Conservation (phyloP, 495 filamentous ascomycete genomes). For the Penicillium riverlandense region DNA sequence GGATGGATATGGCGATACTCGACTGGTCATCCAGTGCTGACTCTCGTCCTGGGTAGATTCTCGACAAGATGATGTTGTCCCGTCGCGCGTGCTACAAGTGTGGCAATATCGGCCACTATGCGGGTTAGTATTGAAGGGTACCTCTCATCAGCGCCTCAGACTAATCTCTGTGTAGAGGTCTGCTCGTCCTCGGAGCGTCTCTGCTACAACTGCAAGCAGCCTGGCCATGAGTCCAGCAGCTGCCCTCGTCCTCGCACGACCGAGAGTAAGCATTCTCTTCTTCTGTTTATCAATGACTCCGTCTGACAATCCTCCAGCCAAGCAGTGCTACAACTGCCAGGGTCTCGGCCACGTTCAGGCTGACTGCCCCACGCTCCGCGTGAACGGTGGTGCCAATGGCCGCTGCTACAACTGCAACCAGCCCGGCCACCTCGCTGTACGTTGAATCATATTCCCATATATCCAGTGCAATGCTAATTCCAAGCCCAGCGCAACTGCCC, state of each 20-base stretch:
- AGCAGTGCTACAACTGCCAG: slow-evolving; percentile 99
- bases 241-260: slow-evolving; percentile 95
- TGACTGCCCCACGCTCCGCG: slow-evolving; percentile 93
- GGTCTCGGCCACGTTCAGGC: slow-evolving; percentile 97
- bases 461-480: background rate
- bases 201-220: slow-evolving; percentile 99
- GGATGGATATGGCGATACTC: background rate
- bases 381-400: slow-evolving; percentile 74
- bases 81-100: slow-evolving; percentile 99
- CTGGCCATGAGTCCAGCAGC: slow-evolving; percentile 92
- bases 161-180: slow-evolving; percentile 54
- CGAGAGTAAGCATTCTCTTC: slow-evolving; percentile 55
- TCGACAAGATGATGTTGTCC: slow-evolving; percentile 81
- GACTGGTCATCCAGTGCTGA: background rate
- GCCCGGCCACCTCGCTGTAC: slow-evolving; percentile 79
- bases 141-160: background rate
- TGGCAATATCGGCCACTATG: slow-evolving; percentile 98
- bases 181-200: slow-evolving; percentile 95
- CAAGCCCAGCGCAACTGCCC: slow-evolving; percentile 70
- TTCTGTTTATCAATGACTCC: slow-evolving; percentile 13
- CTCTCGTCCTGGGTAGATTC: slow-evolving; percentile 16
- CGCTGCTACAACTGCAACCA: slow-evolving; percentile 96
- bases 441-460: slow-evolving; percentile 7
- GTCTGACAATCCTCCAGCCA: slow-evolving; percentile 43
- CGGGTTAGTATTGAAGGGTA: slow-evolving; percentile 44